Percentiles rank a stretch among this genome's conserved stretches.
Evolutionary conservation across 2,329 filamentous ascomycete genomes (phyloP).

Genomic region (Lojkania enalia): DNA sequence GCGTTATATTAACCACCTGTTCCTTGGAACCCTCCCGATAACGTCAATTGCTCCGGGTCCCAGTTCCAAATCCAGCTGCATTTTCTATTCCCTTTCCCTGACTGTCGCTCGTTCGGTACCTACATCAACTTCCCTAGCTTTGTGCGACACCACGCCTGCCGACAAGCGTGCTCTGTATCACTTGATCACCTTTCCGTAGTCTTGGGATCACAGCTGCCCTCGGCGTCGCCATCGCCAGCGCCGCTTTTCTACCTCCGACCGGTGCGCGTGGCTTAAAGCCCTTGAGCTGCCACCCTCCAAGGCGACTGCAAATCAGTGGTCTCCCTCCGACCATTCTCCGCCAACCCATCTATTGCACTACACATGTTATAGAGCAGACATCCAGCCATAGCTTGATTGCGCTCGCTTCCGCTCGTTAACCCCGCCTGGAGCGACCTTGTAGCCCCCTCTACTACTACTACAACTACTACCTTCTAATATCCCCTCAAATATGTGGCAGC

Average conservation of each 20-base stretch:
- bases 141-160: constrained; percentile 27
- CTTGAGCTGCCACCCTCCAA: neutral
- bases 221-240: constrained; percentile 12
- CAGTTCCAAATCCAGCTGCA: neutral
- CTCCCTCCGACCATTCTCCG: constrained; percentile 1
- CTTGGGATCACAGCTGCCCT: constrained; percentile 16
- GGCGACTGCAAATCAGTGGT: neutral
- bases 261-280: constrained; percentile 8
- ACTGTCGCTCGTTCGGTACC: neutral
- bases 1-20: neutral
- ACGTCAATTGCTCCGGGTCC: neutral
- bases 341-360: neutral
- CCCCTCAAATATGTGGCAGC: constrained; percentile 30
- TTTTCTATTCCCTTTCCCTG: neutral
- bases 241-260: neutral
- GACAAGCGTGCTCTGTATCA: constrained; percentile 35
- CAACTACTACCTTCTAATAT: constrained; percentile 17
- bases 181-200: constrained; percentile 26
- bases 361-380: constrained; percentile 16
- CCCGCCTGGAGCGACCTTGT: constrained; percentile 4
- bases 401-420: constrained; percentile 8
- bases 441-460: neutral
- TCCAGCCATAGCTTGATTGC: constrained; percentile 5
- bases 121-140: constrained; percentile 32
- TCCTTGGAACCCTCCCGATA: neutral